Percentiles rank a stretch among this genome's conserved stretches.
Conservation (phyloP, 2,329 filamentous ascomycete genomes). For the Sporothrix variecibatus region DNA sequence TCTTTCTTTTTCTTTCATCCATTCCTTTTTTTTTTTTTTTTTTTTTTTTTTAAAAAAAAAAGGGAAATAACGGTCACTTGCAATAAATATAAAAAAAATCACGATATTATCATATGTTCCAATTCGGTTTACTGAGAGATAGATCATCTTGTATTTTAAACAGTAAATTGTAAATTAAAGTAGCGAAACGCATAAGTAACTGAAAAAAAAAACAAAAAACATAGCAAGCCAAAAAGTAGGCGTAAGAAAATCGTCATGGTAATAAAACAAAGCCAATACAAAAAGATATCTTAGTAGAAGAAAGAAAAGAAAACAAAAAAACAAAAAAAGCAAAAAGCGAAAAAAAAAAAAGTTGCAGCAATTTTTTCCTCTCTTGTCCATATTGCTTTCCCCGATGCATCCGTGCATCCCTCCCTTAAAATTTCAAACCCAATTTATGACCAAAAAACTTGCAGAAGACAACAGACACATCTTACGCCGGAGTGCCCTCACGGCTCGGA, state of each 20-base stretch:
- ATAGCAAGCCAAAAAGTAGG: not conserved
- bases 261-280: not conserved
- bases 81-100: too few species aligned
- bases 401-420: not conserved
- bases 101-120: too few species aligned
- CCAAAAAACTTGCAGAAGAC: not conserved
- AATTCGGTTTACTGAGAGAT: not conserved
- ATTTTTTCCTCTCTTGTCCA: not conserved
- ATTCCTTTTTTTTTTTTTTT: too few species aligned
- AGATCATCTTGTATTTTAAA: not conserved
- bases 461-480: constrained; percentile 29
- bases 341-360: constrained; percentile 15
- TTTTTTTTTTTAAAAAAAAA: too few species aligned
- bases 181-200: not conserved
- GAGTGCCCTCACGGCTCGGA: constrained; percentile 49
- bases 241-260: constrained; percentile 3
- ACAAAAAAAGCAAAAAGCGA: constrained; percentile 13
- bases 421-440: not conserved
- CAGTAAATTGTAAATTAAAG: not conserved
- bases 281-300: constrained; percentile 17
- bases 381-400: not conserved
- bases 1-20: too few species aligned
- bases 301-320: not conserved
- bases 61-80: too few species aligned
- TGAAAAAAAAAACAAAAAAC: not conserved